Evolutionary conservation across 208 protist species (phyloP), one percentile per base, ranked within the genome.

Genomic region (Leptomonas seymouri): DNA sequence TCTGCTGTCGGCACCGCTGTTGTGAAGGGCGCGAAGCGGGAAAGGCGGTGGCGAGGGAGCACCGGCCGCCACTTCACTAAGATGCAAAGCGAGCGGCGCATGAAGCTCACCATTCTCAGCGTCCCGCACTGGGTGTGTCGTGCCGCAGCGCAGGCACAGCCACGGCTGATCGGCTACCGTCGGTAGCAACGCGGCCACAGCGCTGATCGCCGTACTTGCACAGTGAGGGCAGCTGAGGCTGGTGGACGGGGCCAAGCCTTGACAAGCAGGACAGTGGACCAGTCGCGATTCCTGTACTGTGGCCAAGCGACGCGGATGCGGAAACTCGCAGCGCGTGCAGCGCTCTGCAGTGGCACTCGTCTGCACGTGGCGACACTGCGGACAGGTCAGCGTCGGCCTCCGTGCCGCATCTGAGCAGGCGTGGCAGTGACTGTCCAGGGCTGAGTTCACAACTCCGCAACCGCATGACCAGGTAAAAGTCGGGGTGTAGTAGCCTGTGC

Each of bases 401-500:
- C 23, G 51, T 27, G 58, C 39, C 12, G 44, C 53, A 3, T 28
- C 46, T 14, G 85, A 87, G 53, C 89, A 95, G 12, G 45, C 58
- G 50, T 70, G 59, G 81, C 89, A 95, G 75, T 86, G 81, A 0
- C 69, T 44, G 34, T 79, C 75, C 20, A 78, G 18, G 12, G 86
- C 78, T 28, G 58, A 53, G 48, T 93, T 92, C 9, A 9, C 16
- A 21, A 75, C 78, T 0, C 89, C 89, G 44, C 89, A 95, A 18
- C 86, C 85, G 78, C 89, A 95, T 3, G 42, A 27, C 89, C 89
- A 95, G 30, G 72, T 75, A 62, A 92, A 93, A 64, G 76, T 82
- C 18, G 67, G 69, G 28, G 58, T 77, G 42, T 48, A 87, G 62
- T 82, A 89, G 21, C 70, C 71, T 7, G 30, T 55, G 18, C 57